phyloP scores from a whole-genome alignment of 2,329 filamentous ascomycete species.

The Phaeosphaeria sp. region DNA sequence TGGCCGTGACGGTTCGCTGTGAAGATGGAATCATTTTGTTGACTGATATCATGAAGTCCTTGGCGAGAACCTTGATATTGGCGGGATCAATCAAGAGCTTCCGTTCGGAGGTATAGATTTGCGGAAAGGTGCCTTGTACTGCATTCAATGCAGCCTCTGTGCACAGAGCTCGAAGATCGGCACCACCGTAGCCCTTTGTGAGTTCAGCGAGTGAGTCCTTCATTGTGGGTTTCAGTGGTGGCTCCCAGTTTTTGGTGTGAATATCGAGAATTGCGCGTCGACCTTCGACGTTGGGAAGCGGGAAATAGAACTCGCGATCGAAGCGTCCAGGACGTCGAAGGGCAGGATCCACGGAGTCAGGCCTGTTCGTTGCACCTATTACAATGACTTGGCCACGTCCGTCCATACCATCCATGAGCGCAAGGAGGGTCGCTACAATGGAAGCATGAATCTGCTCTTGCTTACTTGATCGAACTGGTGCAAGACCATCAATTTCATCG shows the following conservation, averaged over 20 bases:
- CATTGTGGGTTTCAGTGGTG: constrained; percentile 74
- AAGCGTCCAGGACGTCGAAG: constrained; percentile 92
- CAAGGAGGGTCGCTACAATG: constrained; percentile 67
- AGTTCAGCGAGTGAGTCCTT: constrained; percentile 83
- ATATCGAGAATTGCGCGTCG: constrained; percentile 91
- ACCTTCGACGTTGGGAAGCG: constrained; percentile 80
- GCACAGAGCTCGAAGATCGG: constrained; percentile 89
- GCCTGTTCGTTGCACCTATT: constrained; percentile 97
- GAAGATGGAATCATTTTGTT: constrained; percentile 97
- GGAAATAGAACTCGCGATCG: constrained; percentile 98
- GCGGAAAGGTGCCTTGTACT: constrained; percentile 92
- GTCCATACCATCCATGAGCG: constrained; percentile 59
- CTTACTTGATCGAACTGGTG: constrained; percentile 94
- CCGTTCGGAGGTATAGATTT: constrained; percentile 90
- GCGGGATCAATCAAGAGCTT: constrained; percentile 87
- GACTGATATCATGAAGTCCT: constrained; percentile 96
- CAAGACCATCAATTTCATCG: constrained; percentile 96
- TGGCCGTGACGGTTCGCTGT: constrained; percentile 84
- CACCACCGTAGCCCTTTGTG: constrained; percentile 96
- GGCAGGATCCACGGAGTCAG: constrained; percentile 96
- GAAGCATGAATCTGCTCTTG: constrained; percentile 99
- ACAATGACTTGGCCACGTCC: constrained; percentile 84
- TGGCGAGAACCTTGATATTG: constrained; percentile 84
- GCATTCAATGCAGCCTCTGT: constrained; percentile 96
- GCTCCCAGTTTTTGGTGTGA: constrained; percentile 92